phyloP scores from a whole-genome alignment of 2,329 filamentous ascomycete species.

The Alternaria viburni region DNA sequence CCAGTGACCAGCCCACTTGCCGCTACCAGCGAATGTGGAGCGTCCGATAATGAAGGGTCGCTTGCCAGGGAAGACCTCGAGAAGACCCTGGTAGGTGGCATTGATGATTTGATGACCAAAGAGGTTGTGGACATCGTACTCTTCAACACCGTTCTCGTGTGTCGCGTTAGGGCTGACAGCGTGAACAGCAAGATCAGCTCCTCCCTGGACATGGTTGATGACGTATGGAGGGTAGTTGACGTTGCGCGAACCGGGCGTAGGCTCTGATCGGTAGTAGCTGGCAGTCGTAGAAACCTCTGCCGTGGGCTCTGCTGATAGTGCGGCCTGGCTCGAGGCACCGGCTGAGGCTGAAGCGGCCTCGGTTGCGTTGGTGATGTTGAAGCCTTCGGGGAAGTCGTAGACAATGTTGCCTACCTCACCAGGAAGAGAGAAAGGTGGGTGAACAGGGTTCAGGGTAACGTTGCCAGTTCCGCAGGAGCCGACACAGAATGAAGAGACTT shows the following conservation, averaged over 20 bases:
- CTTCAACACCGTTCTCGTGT: slow-evolving; percentile 72
- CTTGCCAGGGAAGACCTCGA: slow-evolving; percentile 67
- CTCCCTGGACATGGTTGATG: slow-evolving; percentile 73
- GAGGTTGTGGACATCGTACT: slow-evolving; percentile 86
- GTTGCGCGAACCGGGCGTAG: slow-evolving; percentile 68
- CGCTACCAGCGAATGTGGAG: slow-evolving; percentile 79
- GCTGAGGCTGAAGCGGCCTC: slow-evolving; percentile 68
- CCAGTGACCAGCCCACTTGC: slow-evolving; percentile 81
- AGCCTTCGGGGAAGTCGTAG: slow-evolving; percentile 70
- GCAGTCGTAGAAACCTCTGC: slow-evolving; percentile 35
- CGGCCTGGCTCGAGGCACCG: slow-evolving; percentile 59
- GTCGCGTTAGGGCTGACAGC: slow-evolving; percentile 79
- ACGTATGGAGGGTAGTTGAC: slow-evolving; percentile 78
- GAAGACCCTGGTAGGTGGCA: slow-evolving; percentile 75
- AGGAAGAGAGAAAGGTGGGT: slow-evolving; percentile 69
- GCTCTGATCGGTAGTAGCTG: slow-evolving; percentile 63
- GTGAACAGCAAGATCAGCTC: slow-evolving; percentile 69
- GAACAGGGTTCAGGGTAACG: slow-evolving; percentile 70
- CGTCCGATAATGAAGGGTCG: slow-evolving; percentile 85
- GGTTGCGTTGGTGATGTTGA: slow-evolving; percentile 71
- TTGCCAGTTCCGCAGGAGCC: slow-evolving; percentile 74
- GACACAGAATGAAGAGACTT: slow-evolving; percentile 69
- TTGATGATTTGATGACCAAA: slow-evolving; percentile 73
- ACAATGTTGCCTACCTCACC: slow-evolving; percentile 68
- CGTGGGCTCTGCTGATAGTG: slow-evolving; percentile 16